phyloP scores from a whole-genome alignment of 2,329 filamentous ascomycete genomes.

The Tolypocladium pustulatum region DNA sequence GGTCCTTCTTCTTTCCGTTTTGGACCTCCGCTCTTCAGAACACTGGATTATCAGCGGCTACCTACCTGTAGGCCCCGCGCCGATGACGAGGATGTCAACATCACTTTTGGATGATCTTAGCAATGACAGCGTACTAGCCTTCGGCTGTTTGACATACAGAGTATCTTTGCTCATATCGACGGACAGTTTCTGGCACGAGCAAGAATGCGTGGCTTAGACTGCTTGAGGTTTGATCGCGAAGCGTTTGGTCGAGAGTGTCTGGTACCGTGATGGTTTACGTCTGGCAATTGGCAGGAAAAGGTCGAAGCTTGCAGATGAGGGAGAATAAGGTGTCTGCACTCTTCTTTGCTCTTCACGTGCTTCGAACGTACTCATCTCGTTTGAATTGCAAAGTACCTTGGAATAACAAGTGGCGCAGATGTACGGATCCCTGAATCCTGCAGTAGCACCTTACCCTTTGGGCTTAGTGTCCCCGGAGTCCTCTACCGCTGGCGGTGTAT shows the following conservation, averaged over 20 bases:
- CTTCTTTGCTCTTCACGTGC: neutral
- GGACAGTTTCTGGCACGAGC: too few relatives aligned
- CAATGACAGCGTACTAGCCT: neutral
- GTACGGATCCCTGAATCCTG: too few relatives aligned
- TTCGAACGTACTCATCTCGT: neutral
- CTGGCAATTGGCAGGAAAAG: too few relatives aligned
- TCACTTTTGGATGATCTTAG: neutral
- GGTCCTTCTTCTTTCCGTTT: neutral
- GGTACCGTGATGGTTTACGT: too few relatives aligned
- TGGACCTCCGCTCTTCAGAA: too few relatives aligned
- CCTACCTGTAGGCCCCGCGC: neutral
- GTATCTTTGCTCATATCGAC: neutral
- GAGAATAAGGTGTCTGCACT: neutral
- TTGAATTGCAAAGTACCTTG: neutral
- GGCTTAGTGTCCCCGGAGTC: too few relatives aligned
- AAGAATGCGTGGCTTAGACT: too few relatives aligned
- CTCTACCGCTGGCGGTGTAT: too few relatives aligned
- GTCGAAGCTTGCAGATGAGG: neutral
- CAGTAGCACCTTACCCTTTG: too few relatives aligned
- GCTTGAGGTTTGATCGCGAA: too few relatives aligned
- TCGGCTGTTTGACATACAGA: neutral
- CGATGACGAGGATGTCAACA: neutral
- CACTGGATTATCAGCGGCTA: too few relatives aligned
- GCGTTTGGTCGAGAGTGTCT: too few relatives aligned
- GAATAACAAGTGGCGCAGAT: neutral